These are phyloP conservation scores for Aspergillus nomiae DNA, from an alignment of 2,329 filamentous ascomycete genomes.

Conservation along the genomic window DNA sequence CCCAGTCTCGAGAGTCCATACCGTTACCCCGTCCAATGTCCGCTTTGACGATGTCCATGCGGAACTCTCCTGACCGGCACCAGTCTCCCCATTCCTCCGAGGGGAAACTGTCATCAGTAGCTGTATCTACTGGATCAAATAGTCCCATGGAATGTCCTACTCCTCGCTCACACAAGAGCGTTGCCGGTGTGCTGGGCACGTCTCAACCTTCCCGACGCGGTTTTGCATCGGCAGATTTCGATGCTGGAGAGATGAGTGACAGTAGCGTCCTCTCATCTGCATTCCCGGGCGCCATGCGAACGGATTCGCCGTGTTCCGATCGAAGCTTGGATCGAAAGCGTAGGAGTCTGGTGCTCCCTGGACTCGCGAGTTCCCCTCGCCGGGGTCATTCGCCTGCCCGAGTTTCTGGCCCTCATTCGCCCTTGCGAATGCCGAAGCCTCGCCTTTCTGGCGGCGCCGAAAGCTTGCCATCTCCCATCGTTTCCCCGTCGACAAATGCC, in stretches of 20 bases:
- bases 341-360: slow-evolving; percentile 80
- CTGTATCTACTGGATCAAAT: slow-evolving; percentile 79
- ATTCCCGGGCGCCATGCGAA: slow-evolving; percentile 69
- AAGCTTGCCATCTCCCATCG: slow-evolving; percentile 75
- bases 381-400: slow-evolving; percentile 89
- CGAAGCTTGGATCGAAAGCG: slow-evolving; percentile 83
- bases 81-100: slow-evolving; percentile 47
- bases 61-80: slow-evolving; percentile 55
- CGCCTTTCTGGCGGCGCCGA: slow-evolving; percentile 60
- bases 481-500: slow-evolving; percentile 81
- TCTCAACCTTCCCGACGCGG: slow-evolving; percentile 68
- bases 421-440: slow-evolving; percentile 81
- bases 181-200: slow-evolving; percentile 59
- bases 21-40: slow-evolving; percentile 37
- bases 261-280: slow-evolving; percentile 83
- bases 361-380: slow-evolving; percentile 71
- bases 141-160: slow-evolving; percentile 91
- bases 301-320: slow-evolving; percentile 89
- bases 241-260: slow-evolving; percentile 79
- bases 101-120: slow-evolving; percentile 60
- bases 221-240: slow-evolving; percentile 80
- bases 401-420: slow-evolving; percentile 74
- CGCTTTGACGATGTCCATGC: slow-evolving; percentile 59
- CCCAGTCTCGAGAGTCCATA: slow-evolving; percentile 11
- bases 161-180: slow-evolving; percentile 75